A percentile compares a stretch with the other conserved stretches of the same genome.
Evolutionary conservation across 2,329 filamentous ascomycete genomes (phyloP).

Genomic region (Alternaria ventricosa): DNA sequence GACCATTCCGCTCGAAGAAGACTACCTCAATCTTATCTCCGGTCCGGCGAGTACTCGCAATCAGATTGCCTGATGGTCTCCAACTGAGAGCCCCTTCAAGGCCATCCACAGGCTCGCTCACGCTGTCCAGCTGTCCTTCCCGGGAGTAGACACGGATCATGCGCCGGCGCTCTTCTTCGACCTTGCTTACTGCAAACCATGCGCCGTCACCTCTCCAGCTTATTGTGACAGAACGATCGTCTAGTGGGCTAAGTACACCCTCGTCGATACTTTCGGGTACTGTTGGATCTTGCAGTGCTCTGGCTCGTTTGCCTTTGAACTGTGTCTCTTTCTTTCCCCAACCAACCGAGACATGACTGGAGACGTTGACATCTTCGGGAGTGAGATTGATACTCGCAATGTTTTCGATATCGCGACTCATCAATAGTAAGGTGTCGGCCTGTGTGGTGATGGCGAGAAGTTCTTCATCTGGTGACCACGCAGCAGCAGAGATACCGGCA

Average conservation of each 20-base stretch:
- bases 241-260: slow-evolving; percentile 75
- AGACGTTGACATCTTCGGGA: slow-evolving; percentile 80
- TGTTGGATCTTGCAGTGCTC: slow-evolving; percentile 87
- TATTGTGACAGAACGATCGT: slow-evolving; percentile 74
- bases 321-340: slow-evolving; percentile 99
- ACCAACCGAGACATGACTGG: slow-evolving; percentile 92
- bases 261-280: slow-evolving; percentile 92
- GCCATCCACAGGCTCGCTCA: slow-evolving; percentile 91
- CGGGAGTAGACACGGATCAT: slow-evolving; percentile 89
- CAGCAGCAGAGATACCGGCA: slow-evolving; percentile 84
- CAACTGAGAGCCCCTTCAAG: slow-evolving; percentile 89
- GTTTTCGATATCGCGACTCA: slow-evolving; percentile 90
- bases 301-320: slow-evolving; percentile 89
- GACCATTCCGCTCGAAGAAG: slow-evolving; percentile 97
- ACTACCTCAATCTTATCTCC: slow-evolving; percentile 76
- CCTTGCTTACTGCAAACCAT: slow-evolving; percentile 83
- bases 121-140: slow-evolving; percentile 88
- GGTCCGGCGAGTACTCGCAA: slow-evolving; percentile 83
- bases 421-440: slow-evolving; percentile 80
- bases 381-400: slow-evolving; percentile 77
- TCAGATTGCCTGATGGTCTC: slow-evolving; percentile 87
- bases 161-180: slow-evolving; percentile 73
- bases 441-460: slow-evolving; percentile 83
- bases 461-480: slow-evolving; percentile 96
- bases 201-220: slow-evolving; percentile 96